These are phyloP conservation scores for Chaetoceros tenuissimus DNA, from an alignment of 108 stramenopile species.

Conservation along the genomic window DNA sequence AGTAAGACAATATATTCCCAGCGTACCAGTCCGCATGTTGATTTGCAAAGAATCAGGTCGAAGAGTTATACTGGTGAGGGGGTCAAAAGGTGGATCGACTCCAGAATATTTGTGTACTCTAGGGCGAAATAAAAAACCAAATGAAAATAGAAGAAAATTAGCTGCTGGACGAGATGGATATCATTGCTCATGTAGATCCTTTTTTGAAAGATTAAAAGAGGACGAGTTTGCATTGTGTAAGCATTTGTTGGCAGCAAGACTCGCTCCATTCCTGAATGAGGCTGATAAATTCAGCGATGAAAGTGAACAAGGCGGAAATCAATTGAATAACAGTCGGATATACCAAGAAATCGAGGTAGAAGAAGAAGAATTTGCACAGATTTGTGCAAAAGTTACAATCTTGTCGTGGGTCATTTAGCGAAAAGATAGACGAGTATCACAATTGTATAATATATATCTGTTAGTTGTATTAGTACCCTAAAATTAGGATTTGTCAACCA, in stretches of 20 bases:
- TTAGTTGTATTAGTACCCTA: no score
- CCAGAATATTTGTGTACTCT: background rate
- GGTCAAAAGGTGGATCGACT: background rate
- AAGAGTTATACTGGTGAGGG: background rate
- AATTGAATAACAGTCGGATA: no score
- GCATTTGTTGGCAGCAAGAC: background rate
- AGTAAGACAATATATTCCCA: no score
- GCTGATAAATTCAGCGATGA: background rate
- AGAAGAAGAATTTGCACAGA: background rate
- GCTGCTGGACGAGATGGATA: background rate
- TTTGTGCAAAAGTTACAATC: background rate
- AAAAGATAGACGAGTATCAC: no score
- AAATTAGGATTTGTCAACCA: constrained; percentile 27
- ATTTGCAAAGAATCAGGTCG: background rate
- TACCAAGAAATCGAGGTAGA: background rate
- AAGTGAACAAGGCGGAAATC: background rate
- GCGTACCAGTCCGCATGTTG: background rate
- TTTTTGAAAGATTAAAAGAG: background rate
- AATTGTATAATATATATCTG: no score
- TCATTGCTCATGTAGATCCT: background rate
- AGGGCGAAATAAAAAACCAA: background rate
- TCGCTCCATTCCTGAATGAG: background rate
- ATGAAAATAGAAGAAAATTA: background rate
- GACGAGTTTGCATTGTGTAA: background rate
- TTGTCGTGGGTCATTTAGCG: background rate